phyloP scores from a whole-genome alignment of 768 basidiomycete genomes.

The Tulasnella sp. region DNA sequence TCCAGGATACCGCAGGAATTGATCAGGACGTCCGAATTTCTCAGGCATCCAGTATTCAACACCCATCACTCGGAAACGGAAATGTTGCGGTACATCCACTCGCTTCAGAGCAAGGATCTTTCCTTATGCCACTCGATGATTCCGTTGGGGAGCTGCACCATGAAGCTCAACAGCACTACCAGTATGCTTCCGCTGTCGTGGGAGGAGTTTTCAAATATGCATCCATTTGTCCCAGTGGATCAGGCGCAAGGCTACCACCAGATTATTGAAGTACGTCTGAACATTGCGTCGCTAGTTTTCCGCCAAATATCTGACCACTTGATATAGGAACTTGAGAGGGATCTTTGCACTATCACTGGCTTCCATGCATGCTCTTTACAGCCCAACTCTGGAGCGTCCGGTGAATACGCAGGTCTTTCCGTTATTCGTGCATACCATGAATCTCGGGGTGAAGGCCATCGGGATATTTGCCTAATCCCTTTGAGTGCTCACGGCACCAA shows the following conservation, averaged over 20 bases:
- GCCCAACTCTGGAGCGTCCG: constrained; percentile 96
- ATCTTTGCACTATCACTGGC: constrained; percentile 92
- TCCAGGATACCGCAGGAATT: constrained; percentile 47
- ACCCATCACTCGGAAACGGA: constrained; percentile 96
- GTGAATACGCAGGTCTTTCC: constrained; percentile 92
- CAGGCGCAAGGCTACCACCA: constrained; percentile 82
- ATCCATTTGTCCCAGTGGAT: constrained; percentile 85
- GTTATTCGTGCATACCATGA: constrained; percentile 93
- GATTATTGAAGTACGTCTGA: constrained; percentile 58
- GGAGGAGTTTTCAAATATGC: constrained; percentile 82
- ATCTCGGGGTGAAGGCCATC: constrained; percentile 71
- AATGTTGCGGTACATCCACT: constrained; percentile 93
- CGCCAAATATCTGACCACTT: too few species aligned
- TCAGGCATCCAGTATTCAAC: constrained; percentile 89
- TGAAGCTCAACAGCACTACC: constrained; percentile 97
- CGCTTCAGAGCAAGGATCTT: constrained; percentile 89
- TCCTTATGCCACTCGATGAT: constrained; percentile 96
- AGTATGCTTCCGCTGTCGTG: constrained; percentile 96
- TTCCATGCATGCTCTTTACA: constrained; percentile 94
- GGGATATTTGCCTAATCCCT: constrained; percentile 89
- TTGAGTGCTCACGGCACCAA: constrained; percentile 97
- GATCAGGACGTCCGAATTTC: constrained; percentile 54
- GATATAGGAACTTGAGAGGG: constrained; percentile 75
- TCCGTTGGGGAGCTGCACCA: constrained; percentile 88
- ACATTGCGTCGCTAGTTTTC: not conserved